phyloP scores from a whole-genome alignment of 225 moss, liverwort and hornwort genomes.

The Pseudoscleropodium purum region DNA sequence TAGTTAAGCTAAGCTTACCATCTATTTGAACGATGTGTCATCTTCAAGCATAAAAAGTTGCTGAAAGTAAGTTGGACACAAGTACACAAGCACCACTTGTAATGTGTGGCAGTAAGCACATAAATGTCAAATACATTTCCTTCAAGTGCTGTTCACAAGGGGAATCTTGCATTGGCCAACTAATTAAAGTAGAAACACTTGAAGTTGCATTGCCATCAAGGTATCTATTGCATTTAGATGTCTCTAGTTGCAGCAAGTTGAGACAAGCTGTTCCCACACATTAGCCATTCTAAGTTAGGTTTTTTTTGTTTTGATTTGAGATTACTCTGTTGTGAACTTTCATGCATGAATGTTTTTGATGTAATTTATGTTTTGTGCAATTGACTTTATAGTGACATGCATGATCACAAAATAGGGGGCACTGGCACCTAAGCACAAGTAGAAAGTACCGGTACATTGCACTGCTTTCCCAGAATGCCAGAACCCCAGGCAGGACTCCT shows the following conservation, averaged over 20 bases:
- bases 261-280: background rate
- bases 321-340: no score
- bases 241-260: background rate
- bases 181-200: fast-evolving
- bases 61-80: background rate
- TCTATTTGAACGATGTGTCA: background rate
- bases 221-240: background rate
- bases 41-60: background rate
- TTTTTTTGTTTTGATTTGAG: background rate
- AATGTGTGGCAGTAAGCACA: no score
- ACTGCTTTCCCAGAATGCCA: background rate
- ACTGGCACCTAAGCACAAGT: background rate
- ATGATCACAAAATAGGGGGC: background rate
- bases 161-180: background rate
- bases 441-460: background rate
- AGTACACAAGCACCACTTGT: background rate
- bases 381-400: background rate
- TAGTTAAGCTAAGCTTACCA: background rate
- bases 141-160: background rate
- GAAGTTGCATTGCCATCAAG: background rate
- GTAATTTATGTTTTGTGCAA: background rate
- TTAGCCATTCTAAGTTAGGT: no score
- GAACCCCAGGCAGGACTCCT: background rate
- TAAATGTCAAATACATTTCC: background rate
- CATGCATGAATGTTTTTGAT: background rate